Evolutionary conservation across 2,329 filamentous ascomycete species (phyloP), one percentile per base, ranked within the genome.

Genomic region (Whalleya microplaca): DNA sequence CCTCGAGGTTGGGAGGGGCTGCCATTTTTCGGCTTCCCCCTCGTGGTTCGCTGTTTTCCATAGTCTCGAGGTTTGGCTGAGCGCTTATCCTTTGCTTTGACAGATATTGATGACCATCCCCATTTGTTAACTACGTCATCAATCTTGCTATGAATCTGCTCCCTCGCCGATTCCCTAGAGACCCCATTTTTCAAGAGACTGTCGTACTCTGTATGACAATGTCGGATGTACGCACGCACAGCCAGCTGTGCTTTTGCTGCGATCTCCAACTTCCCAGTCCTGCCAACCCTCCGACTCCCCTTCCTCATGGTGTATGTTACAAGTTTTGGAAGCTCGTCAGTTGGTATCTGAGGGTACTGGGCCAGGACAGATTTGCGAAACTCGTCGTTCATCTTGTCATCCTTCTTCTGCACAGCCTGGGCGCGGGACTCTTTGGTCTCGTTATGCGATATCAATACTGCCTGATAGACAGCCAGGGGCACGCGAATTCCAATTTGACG

Each of bases 211-310:
- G 80, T 83, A 44, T 80, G 73, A 2, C 53, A 59, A 61, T 84
- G 81, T 6, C 81, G 72, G 3, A 80, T 73, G 58, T 83, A 77
- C 2, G 81, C 81, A 20, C 74, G 67, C 12, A 83, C 78, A 2
- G 78, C 81, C 21, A 82, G 71, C 45, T 67, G 62, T 3, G 76
- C 78, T 59, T 75, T 80, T 14, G 72, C 64, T 6, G 69, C 66
- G 37, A 79, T 45, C 0, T 67, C 66, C 5, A 80, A 64, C 44
- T 59, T 76, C 1, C 66, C 67, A 1, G 75, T 77, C 48, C 81
- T 69, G 2, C 80, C 81, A 1, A 84, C 80, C 9, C 80, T 71
- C 1, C 79, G 66, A 42, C 74, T 78, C 20, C 72, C 60, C 66
- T 82, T 84, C 61, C 70, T 63, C 59, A 80, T 75, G 0, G 80